Evolutionary conservation across 2,329 filamentous ascomycete genomes (phyloP), one percentile per base, ranked within the genome.

Genomic region (Aureobasidium sp.): DNA sequence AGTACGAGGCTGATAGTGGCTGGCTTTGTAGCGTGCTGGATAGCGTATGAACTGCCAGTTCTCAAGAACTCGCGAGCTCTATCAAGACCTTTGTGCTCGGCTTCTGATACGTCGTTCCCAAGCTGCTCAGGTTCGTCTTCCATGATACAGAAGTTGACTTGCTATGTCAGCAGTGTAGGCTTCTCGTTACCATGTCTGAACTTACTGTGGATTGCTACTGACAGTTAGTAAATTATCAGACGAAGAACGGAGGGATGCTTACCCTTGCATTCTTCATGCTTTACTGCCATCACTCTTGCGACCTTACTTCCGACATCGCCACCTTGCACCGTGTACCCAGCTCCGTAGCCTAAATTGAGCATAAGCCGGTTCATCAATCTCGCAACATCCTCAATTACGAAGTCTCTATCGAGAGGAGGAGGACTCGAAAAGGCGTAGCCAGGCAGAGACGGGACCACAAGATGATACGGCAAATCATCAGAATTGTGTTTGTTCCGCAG

Each of bases 1-100:
- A 87, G 70, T 0, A 77, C 79, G 5, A 84, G 74, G 0, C 83
- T 82, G 48, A 86, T 80, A 0, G 84, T 87, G 0, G 77, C 74
- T 0, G 84, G 80, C 9, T 79, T 71, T 0, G 82, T 83, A 1
- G 74, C 80, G 59, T 87, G 84, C 67, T 81, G 75, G 0, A 74
- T 54, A 0, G 77, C 76, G 66, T 86, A 87, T 0, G 77, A 81
- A 13, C 81, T 83, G 2, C 68, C 72, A 0, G 68, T 62, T 2
- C 66, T 58, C 68, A 80, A 84, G 4, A 73, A 68, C 2, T 72
- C 59, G 2, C 69, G 49, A n/a, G 21, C 49, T 36, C 49, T 53
- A 70, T 7, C 75, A 70, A 37, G 72, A 54, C 3, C 81, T 25
- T 0, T 72, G 73, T 13, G 69, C 64, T 62, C 75, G 66, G 63